Conservation (phyloP, 352 stramenopile species). For the Pythium coloratum region DNA sequence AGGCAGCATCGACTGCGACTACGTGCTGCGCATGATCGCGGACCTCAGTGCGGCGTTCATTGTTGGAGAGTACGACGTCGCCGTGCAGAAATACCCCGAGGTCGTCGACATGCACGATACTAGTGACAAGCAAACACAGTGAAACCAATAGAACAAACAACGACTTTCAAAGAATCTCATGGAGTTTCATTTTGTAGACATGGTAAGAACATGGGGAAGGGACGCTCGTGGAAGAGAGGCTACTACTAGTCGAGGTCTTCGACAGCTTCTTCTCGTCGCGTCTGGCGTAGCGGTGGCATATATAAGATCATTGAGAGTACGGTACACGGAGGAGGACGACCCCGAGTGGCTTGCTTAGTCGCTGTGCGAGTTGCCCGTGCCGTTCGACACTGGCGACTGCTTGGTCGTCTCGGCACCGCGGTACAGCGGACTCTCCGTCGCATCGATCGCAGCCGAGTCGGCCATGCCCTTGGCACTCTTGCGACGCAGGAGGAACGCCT, state of each 20-base stretch:
- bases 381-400: conserved; percentile 3
- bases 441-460: conserved; percentile 4
- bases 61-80: conserved; percentile 29
- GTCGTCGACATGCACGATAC: conserved; percentile 21
- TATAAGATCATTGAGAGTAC: no score
- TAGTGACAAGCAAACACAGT: neutral
- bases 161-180: neutral
- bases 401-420: conserved; percentile 22
- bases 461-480: conserved; percentile 19
- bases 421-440: conserved; percentile 31
- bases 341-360: no score
- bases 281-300: no score
- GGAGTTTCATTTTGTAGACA: neutral
- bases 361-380: conserved; percentile 17
- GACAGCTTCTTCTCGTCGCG: no score
- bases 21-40: conserved; percentile 43
- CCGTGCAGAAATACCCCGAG: conserved; percentile 39
- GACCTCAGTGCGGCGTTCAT: conserved; percentile 57
- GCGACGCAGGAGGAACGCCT: conserved; percentile 39
- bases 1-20: conserved; percentile 44
- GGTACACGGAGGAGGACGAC: no score
- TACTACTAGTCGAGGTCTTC: no score
- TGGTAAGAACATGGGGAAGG: neutral
- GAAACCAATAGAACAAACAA: neutral
- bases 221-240: no score